These are phyloP conservation scores for Scheffersomyces spartinae DNA, from an alignment of 805 yeast genomes.

Conservation along the genomic window DNA sequence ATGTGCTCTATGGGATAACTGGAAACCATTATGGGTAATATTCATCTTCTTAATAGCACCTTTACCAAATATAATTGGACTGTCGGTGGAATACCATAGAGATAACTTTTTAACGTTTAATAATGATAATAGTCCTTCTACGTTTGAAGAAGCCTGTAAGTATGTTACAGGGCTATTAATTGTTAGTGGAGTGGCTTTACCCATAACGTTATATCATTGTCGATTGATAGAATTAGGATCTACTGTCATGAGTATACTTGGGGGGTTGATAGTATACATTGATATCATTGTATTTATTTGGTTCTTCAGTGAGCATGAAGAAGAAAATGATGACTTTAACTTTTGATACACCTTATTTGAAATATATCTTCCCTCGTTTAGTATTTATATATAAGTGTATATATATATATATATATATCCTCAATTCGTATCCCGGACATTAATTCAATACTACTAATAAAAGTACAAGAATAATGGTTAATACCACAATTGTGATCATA, in stretches of 20 bases:
- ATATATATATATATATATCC: not conserved
- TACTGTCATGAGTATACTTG: slow-evolving; percentile 30
- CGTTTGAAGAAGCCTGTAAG: slow-evolving; percentile 28
- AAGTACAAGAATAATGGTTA: slow-evolving; percentile 27
- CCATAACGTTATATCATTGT: slow-evolving; percentile 28
- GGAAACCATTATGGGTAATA: slow-evolving; percentile 31
- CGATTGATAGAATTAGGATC: slow-evolving; percentile 25
- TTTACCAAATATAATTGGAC: slow-evolving; percentile 29
- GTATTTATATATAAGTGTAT: too few relatives aligned
- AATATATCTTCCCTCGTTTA: too few relatives aligned
- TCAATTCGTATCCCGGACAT: not conserved
- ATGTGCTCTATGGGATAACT: slow-evolving; percentile 33
- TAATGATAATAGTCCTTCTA: slow-evolving; percentile 24
- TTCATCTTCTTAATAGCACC: slow-evolving; percentile 32
- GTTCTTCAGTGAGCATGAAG: slow-evolving; percentile 35
- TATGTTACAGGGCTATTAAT: slow-evolving; percentile 28
- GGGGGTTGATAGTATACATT: slow-evolving; percentile 33
- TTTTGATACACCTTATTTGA: slow-evolving; percentile 11
- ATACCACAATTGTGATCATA: slow-evolving; percentile 27
- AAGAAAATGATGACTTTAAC: slow-evolving; percentile 33
- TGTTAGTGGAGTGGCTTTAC: slow-evolving; percentile 34
- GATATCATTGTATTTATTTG: slow-evolving; percentile 33
- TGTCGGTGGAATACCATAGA: slow-evolving; percentile 23
- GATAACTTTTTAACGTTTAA: slow-evolving; percentile 35
- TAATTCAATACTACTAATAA: slow-evolving; percentile 30